Percentiles rank a stretch among this genome's conserved stretches.
phyloP scores from a whole-genome alignment of 495 filamentous ascomycete genomes.

The Tetracladium setigerum region DNA sequence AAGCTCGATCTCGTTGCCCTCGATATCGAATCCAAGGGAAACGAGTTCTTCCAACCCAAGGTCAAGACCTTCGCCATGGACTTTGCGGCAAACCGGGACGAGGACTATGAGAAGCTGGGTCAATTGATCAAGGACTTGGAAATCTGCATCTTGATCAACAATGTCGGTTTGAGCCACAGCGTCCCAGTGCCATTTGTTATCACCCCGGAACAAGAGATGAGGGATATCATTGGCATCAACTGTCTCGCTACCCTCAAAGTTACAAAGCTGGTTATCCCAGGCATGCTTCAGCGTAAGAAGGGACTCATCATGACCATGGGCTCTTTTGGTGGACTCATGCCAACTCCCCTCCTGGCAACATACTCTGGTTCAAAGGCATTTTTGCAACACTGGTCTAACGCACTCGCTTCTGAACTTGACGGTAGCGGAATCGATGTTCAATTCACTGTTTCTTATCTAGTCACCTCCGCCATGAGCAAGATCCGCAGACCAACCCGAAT shows the following conservation, averaged over 20 bases:
- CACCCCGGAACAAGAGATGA: constrained; percentile 70
- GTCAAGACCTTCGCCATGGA: constrained; percentile 84
- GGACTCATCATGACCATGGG: constrained; percentile 97
- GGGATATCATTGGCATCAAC: constrained; percentile 90
- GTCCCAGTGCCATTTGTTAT: constrained; percentile 85
- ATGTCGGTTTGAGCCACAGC: constrained; percentile 88
- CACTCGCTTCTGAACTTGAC: constrained; percentile 76
- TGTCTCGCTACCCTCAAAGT: constrained; percentile 80
- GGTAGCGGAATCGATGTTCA: constrained; percentile 75
- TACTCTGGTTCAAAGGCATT: constrained; percentile 99
- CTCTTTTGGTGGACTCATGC: constrained; percentile 83
- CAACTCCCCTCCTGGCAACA: constrained; percentile 87
- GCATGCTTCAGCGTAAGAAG: constrained; percentile 72
- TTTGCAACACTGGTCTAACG: constrained; percentile 90
- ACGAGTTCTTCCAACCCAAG: constrained; percentile 40
- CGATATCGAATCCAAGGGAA: constrained; percentile 63
- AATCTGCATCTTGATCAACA: constrained; percentile 88
- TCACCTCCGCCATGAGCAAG: constrained; percentile 95
- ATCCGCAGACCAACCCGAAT: constrained; percentile 65
- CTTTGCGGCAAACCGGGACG: constrained; percentile 68
- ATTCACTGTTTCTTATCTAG: constrained; percentile 81
- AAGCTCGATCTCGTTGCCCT: constrained; percentile 73
- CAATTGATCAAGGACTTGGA: constrained; percentile 63
- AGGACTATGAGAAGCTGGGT: constrained; percentile 67
- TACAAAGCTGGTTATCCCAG: constrained; percentile 76